Percentiles rank a stretch among this genome's conserved stretches.
phyloP scores from a whole-genome alignment of 495 filamentous ascomycete genomes.

The Penicillium cosmopolitanum region DNA sequence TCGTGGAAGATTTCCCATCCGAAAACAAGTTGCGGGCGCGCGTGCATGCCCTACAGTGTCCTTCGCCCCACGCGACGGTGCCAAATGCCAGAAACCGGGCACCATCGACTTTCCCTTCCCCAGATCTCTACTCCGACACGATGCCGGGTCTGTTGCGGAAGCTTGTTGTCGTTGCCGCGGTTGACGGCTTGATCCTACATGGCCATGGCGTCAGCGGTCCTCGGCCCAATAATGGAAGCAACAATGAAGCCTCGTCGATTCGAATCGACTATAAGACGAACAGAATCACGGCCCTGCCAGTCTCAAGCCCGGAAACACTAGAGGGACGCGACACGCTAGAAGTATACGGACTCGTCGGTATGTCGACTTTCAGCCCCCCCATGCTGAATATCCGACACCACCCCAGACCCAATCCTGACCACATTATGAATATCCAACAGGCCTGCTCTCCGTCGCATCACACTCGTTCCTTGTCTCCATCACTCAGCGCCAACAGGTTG shows the following conservation, averaged over 20 bases:
- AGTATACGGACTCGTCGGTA: conserved; percentile 85
- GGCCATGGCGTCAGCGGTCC: conserved; percentile 57
- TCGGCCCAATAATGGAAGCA: conserved; percentile 40
- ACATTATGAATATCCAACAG: conserved; percentile 40
- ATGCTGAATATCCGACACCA: background rate
- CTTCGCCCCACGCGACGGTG: conserved; percentile 1
- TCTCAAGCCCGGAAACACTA: conserved; percentile 38
- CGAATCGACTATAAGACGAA: conserved; percentile 77
- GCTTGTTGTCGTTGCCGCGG: conserved; percentile 76
- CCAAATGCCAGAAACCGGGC: background rate
- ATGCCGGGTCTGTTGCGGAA: conserved; percentile 83
- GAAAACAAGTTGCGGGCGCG: conserved; percentile 9
- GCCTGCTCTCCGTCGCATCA: conserved; percentile 71
- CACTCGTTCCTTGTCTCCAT: conserved; percentile 83
- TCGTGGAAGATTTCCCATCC: conserved; percentile 25
- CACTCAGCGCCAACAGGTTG: conserved; percentile 82
- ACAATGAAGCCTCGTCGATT: conserved; percentile 51
- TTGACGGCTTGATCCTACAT: conserved; percentile 85
- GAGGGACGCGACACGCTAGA: conserved; percentile 61
- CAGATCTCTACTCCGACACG: conserved; percentile 2
- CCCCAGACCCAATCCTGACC: conserved; percentile 7
- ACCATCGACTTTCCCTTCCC: background rate
- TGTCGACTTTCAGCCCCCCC: conserved; percentile 20
- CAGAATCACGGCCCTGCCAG: conserved; percentile 50
- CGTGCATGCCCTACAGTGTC: background rate